Evolutionary conservation across 495 filamentous ascomycete genomes (phyloP).

Genomic region (Penicillium dipodomyicola): DNA sequence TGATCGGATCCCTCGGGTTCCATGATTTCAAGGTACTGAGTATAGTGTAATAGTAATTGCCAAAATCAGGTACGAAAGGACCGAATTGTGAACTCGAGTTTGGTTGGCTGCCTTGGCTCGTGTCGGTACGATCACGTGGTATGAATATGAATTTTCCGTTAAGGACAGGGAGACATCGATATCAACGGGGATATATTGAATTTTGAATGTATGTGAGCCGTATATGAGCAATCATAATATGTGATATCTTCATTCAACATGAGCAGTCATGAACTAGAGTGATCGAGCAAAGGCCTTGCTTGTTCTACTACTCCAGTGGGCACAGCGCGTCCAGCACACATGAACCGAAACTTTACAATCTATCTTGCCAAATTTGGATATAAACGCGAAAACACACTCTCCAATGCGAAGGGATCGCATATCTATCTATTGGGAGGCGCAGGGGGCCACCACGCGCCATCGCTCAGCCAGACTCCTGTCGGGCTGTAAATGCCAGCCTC

Average conservation of each 20-base stretch:
- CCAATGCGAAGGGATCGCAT: conserved; percentile 3
- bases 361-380: conserved; percentile 13
- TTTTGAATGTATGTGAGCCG: not conserved
- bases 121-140: conserved; percentile 8
- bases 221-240: not conserved
- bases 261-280: conserved; percentile 12
- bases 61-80: not conserved
- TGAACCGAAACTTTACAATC: conserved; percentile 15
- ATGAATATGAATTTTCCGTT: not conserved
- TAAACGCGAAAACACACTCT: not conserved
- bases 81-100: conserved; percentile 3
- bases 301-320: conserved; percentile 8
- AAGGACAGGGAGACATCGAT: not conserved
- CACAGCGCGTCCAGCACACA: conserved; percentile 25
- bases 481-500: conserved; percentile 71
- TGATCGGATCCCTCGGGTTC: conserved; percentile 39
- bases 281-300: conserved; percentile 3
- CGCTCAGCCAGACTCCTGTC: conserved; percentile 70
- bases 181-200: not conserved
- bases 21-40: conserved; percentile 19
- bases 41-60: not conserved
- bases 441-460: conserved; percentile 65
- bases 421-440: conserved; percentile 28
- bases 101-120: conserved; percentile 4
- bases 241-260: conserved; percentile 19